Evolutionary conservation across 371 early-diverging fungal species (phyloP).

Genomic region (Actinomucor elegans): DNA sequence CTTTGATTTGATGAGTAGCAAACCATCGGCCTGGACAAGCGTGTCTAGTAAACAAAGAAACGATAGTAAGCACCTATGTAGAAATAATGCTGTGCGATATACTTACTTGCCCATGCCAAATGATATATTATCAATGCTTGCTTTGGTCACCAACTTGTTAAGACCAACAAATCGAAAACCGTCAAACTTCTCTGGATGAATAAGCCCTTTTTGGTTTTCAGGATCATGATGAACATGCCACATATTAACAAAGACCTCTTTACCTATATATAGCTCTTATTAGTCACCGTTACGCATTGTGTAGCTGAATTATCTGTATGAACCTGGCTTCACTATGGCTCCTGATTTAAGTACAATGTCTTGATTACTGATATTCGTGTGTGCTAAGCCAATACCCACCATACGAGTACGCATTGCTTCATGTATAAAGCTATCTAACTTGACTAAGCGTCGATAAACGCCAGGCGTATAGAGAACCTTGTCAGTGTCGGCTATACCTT

Average conservation of each 20-base stretch:
- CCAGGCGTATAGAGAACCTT: slow-evolving; percentile 22
- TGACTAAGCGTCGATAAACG: slow-evolving; percentile 33
- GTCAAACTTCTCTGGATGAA: slow-evolving; percentile 30
- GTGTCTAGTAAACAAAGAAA: slow-evolving; percentile 27
- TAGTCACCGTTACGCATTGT: neutral
- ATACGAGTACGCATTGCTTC: slow-evolving; percentile 37
- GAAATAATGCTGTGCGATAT: too few relatives aligned
- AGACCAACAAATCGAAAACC: slow-evolving; percentile 49
- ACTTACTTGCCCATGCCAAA: slow-evolving; percentile 59
- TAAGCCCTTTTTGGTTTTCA: slow-evolving; percentile 17
- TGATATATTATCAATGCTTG: slow-evolving; percentile 32
- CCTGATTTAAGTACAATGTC: slow-evolving; percentile 41
- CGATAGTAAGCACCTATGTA: too few relatives aligned
- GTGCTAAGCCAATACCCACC: slow-evolving; percentile 21
- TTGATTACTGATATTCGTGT: slow-evolving; percentile 25
- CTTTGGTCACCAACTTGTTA: slow-evolving; percentile 36
- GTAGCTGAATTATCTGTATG: too few relatives aligned
- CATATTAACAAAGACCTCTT: slow-evolving; percentile 28
- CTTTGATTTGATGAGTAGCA: slow-evolving; percentile 27
- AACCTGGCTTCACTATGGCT: slow-evolving; percentile 38
- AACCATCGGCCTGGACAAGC: slow-evolving; percentile 46
- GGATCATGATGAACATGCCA: slow-evolving; percentile 19
- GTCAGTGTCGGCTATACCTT: slow-evolving; percentile 7
- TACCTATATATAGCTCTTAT: slow-evolving; percentile 21
- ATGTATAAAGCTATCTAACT: slow-evolving; percentile 53